Conservation (phyloP, 139 green algal species). For the Eudorina sp. region DNA sequence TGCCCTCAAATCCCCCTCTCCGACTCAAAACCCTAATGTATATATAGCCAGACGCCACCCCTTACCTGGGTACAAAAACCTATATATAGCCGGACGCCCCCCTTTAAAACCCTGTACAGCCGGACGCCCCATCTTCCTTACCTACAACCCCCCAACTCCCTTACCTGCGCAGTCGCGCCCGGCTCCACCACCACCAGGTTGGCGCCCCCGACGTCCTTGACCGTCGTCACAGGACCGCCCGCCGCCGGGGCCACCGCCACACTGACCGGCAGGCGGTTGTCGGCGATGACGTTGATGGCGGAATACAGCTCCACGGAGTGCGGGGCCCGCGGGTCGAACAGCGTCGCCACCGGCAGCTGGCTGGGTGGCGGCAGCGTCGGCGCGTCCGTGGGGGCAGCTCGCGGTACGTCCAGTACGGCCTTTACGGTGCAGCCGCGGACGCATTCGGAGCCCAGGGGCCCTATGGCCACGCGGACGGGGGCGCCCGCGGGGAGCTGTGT, state of each 20-base stretch:
- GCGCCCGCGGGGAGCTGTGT: constrained; percentile 34
- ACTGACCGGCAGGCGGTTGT: constrained; percentile 6
- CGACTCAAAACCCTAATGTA: too few species aligned
- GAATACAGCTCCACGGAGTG: neutral
- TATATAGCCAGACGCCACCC: too few species aligned
- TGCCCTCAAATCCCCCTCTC: too few species aligned
- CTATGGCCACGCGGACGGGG: neutral
- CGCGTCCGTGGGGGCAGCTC: neutral
- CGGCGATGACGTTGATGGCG: neutral
- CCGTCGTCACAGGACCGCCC: neutral
- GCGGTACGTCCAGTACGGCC: constrained; percentile 41
- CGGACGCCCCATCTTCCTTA: too few species aligned
- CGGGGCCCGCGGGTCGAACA: constrained; percentile 56
- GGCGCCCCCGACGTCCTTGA: neutral
- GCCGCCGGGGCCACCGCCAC: neutral
- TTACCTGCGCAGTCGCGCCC: neutral
- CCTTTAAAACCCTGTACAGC: neutral
- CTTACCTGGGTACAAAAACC: too few species aligned
- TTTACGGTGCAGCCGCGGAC: constrained; percentile 41
- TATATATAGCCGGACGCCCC: too few species aligned
- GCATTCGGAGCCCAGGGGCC: constrained; percentile 53
- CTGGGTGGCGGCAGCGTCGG: neutral
- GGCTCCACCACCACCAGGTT: neutral
- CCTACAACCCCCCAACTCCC: too few species aligned
- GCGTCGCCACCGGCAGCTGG: neutral